Percentiles rank a stretch among this genome's conserved stretches.
These are phyloP conservation scores for Knufia fluminis DNA, from an alignment of 2,329 filamentous ascomycete genomes.

Conservation along the genomic window DNA sequence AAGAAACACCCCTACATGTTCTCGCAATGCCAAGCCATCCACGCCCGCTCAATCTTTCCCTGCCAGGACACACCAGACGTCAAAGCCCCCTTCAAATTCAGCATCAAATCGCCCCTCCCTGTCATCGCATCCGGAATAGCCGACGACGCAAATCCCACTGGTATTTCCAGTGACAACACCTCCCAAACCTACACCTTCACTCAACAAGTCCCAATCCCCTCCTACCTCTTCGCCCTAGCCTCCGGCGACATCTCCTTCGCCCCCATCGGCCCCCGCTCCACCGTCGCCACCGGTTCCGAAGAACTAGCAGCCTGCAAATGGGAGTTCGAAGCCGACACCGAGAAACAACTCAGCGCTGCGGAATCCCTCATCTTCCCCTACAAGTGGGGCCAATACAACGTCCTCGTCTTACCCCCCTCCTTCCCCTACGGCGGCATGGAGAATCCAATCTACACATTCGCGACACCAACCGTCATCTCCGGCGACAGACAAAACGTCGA, in stretches of 20 bases:
- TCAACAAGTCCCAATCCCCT: conserved; percentile 85
- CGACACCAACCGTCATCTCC: conserved; percentile 87
- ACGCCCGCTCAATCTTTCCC: conserved; percentile 85
- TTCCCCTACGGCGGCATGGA: conserved; percentile 91
- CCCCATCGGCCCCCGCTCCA: conserved; percentile 74
- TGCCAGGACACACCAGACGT: conserved; percentile 97
- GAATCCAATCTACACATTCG: conserved; percentile 90
- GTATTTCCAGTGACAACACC: conserved; percentile 42
- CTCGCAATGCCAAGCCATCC: conserved; percentile 94
- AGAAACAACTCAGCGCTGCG: conserved; percentile 80
- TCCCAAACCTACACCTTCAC: conserved; percentile 70
- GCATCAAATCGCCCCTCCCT: conserved; percentile 73
- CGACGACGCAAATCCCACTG: conserved; percentile 38
- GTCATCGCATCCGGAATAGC: conserved; percentile 85
- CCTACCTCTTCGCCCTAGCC: conserved; percentile 89
- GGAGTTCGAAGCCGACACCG: conserved; percentile 85
- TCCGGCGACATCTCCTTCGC: conserved; percentile 70
- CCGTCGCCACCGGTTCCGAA: conserved; percentile 80
- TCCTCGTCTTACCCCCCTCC: conserved; percentile 77
- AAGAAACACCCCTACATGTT: conserved; percentile 97
- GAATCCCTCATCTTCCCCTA: conserved; percentile 79
- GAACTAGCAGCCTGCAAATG: conserved; percentile 75
- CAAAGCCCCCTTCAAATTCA: conserved; percentile 90
- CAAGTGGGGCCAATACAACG: conserved; percentile 90
- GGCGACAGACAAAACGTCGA: conserved; percentile 88